Base-by-base conservation (phyloP, 257 asterid species). In the Apocynum venetum region DNA sequence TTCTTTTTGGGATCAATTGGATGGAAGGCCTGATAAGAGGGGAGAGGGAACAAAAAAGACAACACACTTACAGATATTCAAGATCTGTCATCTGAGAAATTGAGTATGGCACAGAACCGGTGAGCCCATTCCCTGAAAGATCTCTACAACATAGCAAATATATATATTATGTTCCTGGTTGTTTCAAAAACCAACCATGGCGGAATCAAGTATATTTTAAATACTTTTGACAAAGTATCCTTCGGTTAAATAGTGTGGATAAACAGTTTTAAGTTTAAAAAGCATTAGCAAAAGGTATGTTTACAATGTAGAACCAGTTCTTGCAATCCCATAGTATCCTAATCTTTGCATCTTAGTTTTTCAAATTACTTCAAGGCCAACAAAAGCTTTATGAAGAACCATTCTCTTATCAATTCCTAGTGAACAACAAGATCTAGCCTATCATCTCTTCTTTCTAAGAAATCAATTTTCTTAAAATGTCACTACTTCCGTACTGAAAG, bases 91-190 rank as follows among this genome's bases (percentile, higher is more conserved):
- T 88, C 82, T 83, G 84, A 48, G 92, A 83, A 74, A 88, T 88
- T 79, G 90, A 88, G 77, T 84, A 88, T 72, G 92, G 90, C 73
- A 88, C 83, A 8, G 79, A 74, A 43, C 90, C 90, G 38, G 74
- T 73, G 67, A 88, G 82, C 61, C 56, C 76, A 77, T 85, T 86
- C 64, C 82, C 81, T 4, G 92, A 85, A 43, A 88, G 85, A 76
- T 86, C 83, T 67, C 90, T 88, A 80, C 78, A 80, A 80, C 78
- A 80, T 8, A 71, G 69, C 64, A 81, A 68, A 43, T 17, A 63
- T 63, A 63, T 63, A 20, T 44, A 68, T 68, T 43, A 68, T 43
- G 69, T 71, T 59, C 52, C 40, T 13, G 15, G n/a, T 53, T 15
- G 10, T 25, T 36, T 53, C 53, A 19, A 12, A 17, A n/a, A 20